Base-by-base conservation (phyloP, 2,329 filamentous ascomycete species). In the Helicocarpus griseus region DNA sequence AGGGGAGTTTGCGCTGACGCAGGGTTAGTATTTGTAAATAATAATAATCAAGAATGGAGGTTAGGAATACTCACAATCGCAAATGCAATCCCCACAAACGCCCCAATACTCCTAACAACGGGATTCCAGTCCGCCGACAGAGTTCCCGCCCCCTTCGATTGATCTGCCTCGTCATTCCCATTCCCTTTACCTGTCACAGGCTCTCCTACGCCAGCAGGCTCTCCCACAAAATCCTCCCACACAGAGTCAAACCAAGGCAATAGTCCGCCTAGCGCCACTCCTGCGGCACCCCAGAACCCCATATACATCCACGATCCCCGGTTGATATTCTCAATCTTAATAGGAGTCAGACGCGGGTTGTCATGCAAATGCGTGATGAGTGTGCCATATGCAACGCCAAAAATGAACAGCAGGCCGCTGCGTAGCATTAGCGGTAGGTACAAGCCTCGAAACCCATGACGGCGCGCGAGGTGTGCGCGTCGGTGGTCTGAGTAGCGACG, bases 241-340 rank as follows among this genome's bases (percentile, higher is more conserved):
- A 89, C 66, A 9, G 78, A 73, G 66, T 98, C 93, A 19, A 95
- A 79, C 79, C 85, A 91, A 1, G 93, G 93, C 52, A 97, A 71
- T 48, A 94, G 69, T 52, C 82, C 85, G 5, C 93, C 93, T 22
- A 96, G 71, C 0, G 79, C 75, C 4, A 95, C 81, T 14, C 89
- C 90, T 0, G 85, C 83, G 8, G 85, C 60, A 1, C 89, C 93
- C 91, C 93, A 98, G 56, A 87, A 84, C 0, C 76, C 71, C 50
- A 95, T 73, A 65, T 95, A 95, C 40, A 73, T 70, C 79, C 82
- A 85, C 64, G 67, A 72, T 22, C 39, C 29, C 26, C 75, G 71
- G 54, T 80, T 46, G 29, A 82, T 69, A 33, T 74, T 74, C 51
- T 77, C 76, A 44, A 85, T 73, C 50, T 80, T 77, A 31, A 88